Conservation (phyloP, 1,139 yeast species). For the Oligophagozyma castellii region DNA sequence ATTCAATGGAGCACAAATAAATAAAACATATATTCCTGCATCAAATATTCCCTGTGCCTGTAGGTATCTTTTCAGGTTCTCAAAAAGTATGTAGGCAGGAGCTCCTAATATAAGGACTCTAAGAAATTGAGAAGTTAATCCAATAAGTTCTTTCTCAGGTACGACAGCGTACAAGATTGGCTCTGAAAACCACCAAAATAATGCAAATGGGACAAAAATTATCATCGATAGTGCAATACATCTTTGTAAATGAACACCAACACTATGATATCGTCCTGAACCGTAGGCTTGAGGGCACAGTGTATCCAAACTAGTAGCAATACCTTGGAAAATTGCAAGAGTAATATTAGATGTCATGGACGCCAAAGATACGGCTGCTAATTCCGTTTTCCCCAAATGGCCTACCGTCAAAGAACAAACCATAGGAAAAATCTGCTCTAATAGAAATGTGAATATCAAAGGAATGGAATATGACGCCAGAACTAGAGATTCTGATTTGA, state of each 20-base stretch:
- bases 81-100: constrained; percentile 77
- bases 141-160: constrained; percentile 39
- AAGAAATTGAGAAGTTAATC: constrained; percentile 50
- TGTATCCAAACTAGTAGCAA: constrained; percentile 78
- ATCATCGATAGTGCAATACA: constrained; percentile 44
- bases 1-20: constrained; percentile 72
- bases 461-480: constrained; percentile 48
- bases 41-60: constrained; percentile 91
- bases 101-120: constrained; percentile 60
- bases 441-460: constrained; percentile 47
- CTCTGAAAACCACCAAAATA: constrained; percentile 57
- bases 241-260: constrained; percentile 52
- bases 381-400: constrained; percentile 53
- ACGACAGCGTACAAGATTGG: constrained; percentile 38
- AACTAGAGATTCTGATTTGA: constrained; percentile 33
- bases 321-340: constrained; percentile 74
- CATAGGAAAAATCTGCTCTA: constrained; percentile 61
- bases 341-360: constrained; percentile 82
- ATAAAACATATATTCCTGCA: constrained; percentile 70
- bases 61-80: constrained; percentile 64
- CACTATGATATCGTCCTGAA: constrained; percentile 46
- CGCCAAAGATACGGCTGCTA: constrained; percentile 75
- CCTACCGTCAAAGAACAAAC: constrained; percentile 64
- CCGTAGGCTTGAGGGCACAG: constrained; percentile 79
- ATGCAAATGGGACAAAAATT: constrained; percentile 46